Percentiles rank a stretch among this genome's conserved stretches.
Evolutionary conservation across 2,329 filamentous ascomycete genomes (phyloP).

Genomic region (Fusarium sp.): DNA sequence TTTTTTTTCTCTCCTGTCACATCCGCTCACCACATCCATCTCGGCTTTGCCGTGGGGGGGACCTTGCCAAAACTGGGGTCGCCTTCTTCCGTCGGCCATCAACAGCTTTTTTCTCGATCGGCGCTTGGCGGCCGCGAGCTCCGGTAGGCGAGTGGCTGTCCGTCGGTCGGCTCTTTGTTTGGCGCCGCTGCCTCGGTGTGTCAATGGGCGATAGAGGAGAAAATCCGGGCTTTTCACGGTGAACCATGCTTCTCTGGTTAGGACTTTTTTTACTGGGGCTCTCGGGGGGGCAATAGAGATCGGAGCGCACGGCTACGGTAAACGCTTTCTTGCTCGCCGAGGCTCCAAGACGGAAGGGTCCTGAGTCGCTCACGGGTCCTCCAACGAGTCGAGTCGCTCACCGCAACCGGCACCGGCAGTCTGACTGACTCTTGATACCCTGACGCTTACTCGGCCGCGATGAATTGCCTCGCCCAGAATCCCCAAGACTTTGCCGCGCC

Average conservation of each 20-base stretch:
- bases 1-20: constrained; percentile 11
- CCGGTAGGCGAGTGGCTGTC: constrained; percentile 22
- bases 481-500: constrained; percentile 21
- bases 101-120: constrained; percentile 22
- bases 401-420: constrained; percentile 14
- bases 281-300: background rate
- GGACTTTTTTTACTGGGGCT: constrained; percentile 15
- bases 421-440: constrained; percentile 5
- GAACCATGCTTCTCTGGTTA: constrained; percentile 31
- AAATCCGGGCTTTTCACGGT: constrained; percentile 34
- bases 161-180: constrained; percentile 16
- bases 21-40: constrained; percentile 14
- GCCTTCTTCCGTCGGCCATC: constrained; percentile 26
- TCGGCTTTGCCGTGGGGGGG: constrained; percentile 43
- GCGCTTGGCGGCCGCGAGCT: constrained; percentile 28
- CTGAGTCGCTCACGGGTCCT: constrained; percentile 27
- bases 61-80: constrained; percentile 24
- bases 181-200: constrained; percentile 39
- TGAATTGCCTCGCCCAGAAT: constrained; percentile 9
- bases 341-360: constrained; percentile 18
- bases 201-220: constrained; percentile 23
- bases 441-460: background rate
- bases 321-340: constrained; percentile 20
- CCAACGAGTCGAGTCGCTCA: constrained; percentile 25
- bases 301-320: constrained; percentile 21